phyloP scores from a whole-genome alignment of 108 stramenopile species.

The Pseudonitzschia pungens region DNA sequence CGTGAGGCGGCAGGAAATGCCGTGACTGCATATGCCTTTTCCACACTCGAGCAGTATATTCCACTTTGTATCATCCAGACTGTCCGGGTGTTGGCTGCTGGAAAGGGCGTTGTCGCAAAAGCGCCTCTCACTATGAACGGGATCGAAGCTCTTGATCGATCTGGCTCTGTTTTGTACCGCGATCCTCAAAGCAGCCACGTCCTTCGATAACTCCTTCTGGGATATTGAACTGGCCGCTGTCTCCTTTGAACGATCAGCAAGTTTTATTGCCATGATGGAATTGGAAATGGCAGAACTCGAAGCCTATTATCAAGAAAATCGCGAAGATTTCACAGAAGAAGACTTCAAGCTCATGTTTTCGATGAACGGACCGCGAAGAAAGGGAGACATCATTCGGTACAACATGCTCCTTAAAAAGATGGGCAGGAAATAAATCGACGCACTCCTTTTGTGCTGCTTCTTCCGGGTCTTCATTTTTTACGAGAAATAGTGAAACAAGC shows the following conservation, averaged over 20 bases:
- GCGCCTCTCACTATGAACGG: slow-evolving; percentile 79
- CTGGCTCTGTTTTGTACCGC: slow-evolving; percentile 84
- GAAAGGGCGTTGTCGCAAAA: slow-evolving; percentile 57
- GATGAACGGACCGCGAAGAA: slow-evolving; percentile 75
- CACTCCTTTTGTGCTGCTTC: too few species aligned
- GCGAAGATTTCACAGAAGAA: slow-evolving; percentile 66
- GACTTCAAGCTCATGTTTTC: slow-evolving; percentile 84
- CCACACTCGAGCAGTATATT: slow-evolving; percentile 85
- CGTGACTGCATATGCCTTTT: slow-evolving; percentile 80
- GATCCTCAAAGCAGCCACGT: slow-evolving; percentile 84
- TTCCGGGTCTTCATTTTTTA: too few species aligned
- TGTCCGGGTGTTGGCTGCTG: slow-evolving; percentile 72
- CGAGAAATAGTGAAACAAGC: background rate
- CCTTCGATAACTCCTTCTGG: slow-evolving; percentile 87
- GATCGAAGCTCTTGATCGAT: slow-evolving; percentile 78
- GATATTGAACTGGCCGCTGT: slow-evolving; percentile 80
- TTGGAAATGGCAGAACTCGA: slow-evolving; percentile 78
- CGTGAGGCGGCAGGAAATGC: slow-evolving; percentile 86
- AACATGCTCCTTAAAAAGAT: slow-evolving; percentile 49
- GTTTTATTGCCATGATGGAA: slow-evolving; percentile 85
- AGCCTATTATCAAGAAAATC: slow-evolving; percentile 69
- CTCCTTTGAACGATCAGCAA: slow-evolving; percentile 82
- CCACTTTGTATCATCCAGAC: slow-evolving; percentile 80
- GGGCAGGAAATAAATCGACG: slow-evolving; percentile 5
- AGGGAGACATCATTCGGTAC: slow-evolving; percentile 69